Base-by-base conservation (phyloP, 192 early-diverging fungal genomes). In the Coemansia sp. region DNA sequence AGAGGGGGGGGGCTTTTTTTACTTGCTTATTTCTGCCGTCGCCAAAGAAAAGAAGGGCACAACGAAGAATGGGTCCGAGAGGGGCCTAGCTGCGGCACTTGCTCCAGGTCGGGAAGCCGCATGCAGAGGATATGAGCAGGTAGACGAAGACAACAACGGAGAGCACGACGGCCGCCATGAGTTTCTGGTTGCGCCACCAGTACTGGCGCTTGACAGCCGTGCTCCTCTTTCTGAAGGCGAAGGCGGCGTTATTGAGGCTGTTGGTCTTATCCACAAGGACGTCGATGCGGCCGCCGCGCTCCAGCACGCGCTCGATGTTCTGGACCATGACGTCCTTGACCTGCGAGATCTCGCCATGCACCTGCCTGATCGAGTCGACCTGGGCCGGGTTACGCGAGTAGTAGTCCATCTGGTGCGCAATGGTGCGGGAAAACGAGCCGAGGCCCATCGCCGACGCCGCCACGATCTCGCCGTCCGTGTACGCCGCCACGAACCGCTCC, bases 121-220 rank as follows among this genome's bases (percentile, higher is more conserved):
- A 96, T 13, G 83, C 86, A 39, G 86, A 81, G 22, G 86, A 86
- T 58, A 89, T 84, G 61, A 92, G 71, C 75, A 93, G 85, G 67
- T 95, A 96, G 38, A 91, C 70, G 51, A 94, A 79, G 48, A 95
- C 77, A 64, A 95, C 64, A 17, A 60, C 53, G 49, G 72, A 90
- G 17, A 85, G 76, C 22, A 73, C 87, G 54, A 94, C 74, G 39
- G 89, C 83, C 41, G 85, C 86, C 86, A 94, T 88, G 43, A 95
- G 76, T 77, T 90, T 91, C 50, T 90, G 90, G 84, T 95, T 96
- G 74, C 95, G 95, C 93, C 93, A 97, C 94, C 94, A 97, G 91
- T 94, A 92, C 65, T 87, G 85, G 46, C 93, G 86, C 75, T 89
- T 91, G 40, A 97, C 74, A 20, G 88, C 87, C 40, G 92, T 94